Conservation (phyloP, 225 moss, liverwort and hornwort species). For the Sphagnum contortum region DNA sequence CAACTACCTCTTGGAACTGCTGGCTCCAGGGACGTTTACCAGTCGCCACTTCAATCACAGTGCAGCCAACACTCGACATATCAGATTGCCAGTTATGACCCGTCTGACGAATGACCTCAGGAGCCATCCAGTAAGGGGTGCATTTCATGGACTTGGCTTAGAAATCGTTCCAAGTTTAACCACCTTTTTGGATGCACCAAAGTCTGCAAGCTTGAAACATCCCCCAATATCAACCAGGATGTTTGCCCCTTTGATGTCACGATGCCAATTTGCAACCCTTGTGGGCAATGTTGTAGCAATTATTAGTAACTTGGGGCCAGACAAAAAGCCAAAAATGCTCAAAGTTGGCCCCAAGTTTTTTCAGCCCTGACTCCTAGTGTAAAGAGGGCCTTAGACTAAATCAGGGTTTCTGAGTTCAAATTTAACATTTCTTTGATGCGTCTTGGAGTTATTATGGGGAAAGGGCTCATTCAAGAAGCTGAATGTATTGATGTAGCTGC, state of each 20-base stretch:
- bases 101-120: constrained; percentile 41
- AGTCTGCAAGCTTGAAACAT: constrained; percentile 87
- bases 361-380: too few relatives aligned
- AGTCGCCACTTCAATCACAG: constrained; percentile 42
- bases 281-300: too few relatives aligned
- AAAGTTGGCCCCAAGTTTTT: too few relatives aligned
- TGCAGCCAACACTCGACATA: constrained; percentile 44
- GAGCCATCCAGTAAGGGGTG: constrained; percentile 47
- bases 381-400: too few relatives aligned
- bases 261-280: constrained; percentile 22
- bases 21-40: constrained; percentile 50
- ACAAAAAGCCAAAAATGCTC: too few relatives aligned
- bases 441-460: too few relatives aligned
- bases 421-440: too few relatives aligned
- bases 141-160: constrained; percentile 44
- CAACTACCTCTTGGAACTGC: constrained; percentile 11
- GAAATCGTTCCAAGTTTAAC: constrained; percentile 40
- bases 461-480: too few relatives aligned
- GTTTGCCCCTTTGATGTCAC: constrained; percentile 93
- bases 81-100: constrained; percentile 51
- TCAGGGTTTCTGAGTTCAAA: too few relatives aligned
- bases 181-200: constrained; percentile 73
- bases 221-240: constrained; percentile 92
- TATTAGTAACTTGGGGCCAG: too few relatives aligned
- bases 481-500: too few relatives aligned